Evolutionary conservation across 768 basidiomycete species (phyloP), one percentile per base, ranked within the genome.

Genomic region (Suillus hirtellus): DNA sequence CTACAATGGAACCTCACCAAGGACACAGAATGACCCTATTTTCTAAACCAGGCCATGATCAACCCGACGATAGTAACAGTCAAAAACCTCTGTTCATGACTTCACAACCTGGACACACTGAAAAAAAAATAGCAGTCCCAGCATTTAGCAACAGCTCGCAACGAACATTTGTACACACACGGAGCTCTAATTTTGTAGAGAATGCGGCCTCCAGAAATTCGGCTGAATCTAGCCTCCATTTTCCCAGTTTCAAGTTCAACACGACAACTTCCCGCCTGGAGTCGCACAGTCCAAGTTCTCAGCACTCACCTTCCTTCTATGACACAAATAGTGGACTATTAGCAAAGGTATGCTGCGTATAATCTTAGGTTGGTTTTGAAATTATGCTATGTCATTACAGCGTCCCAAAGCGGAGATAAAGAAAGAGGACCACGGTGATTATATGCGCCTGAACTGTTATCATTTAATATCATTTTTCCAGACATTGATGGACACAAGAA

Each of bases 401-500:
- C 56, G 56, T 31, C 56, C 24, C 11, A 42, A 42, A 17, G 38
- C 27, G 24, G 56, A 42, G 14, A 43, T 60, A 17, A 62, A 58
- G 19, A 64, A 66, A 8, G 67, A 69, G 10, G 54, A 61, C 55
- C 50, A 58, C 34, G 73, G 73, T 76, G 63, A 4, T 68, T 70
- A 60, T 73, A 70, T 70, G 66, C 69, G 64, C 56, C 27, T 37
- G 19, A 3, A 50, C 12, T 42, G 21, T 19, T 42, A 19, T 27
- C 1, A 19, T 42, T 21, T 10, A 17, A 34, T 44, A 52, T 56
- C 54, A 15, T 46, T 37, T 63, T 52, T 55, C 54, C 40, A 68
- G 66, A 74, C n/a, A 38, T 47, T 10, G 47, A 47, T 46, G 19
- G 40, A 12, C 59, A 46, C 11, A 42, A 53, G 3, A 67, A 65